Base-by-base conservation (phyloP, 495 filamentous ascomycete genomes). In the Ramalina peruviana region DNA sequence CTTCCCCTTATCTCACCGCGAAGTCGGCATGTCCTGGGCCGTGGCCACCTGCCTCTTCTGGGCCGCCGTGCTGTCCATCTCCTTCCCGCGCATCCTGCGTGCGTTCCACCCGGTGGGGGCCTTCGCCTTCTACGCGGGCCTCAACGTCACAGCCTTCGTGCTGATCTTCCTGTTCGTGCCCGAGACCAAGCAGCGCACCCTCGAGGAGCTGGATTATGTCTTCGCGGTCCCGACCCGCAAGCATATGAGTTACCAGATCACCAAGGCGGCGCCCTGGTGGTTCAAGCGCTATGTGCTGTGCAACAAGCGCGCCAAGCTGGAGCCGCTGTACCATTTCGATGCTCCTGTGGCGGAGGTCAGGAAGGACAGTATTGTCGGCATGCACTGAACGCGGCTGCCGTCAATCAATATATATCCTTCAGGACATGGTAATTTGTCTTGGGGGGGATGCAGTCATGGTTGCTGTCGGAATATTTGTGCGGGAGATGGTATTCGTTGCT, bases 1-100 rank as follows among this genome's bases (percentile, higher is more conserved):
- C 0, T 87, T 82, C 62, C 85, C 85, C 1, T 69, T 87, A 0
- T 81, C 74, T 3, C 81, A 86, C 61, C 76, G 83, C 51, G 58
- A 86, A 54, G 69, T 84, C 12, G 83, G 83, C 46, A 88, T 88
- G 83, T 73, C 72, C 1, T 81, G 80, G 66, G 73, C 83, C 4
- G 82, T 86, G 6, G 81, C 82, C 2, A 83, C 75, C 3, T 80
- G 76, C 46, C 70, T 82, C 21, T 78, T 78, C 63, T 86, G 76
- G 76, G 80, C 80, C 0, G 67, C 76, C 6, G 72, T 82, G 3
- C 65, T 88, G 9, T 68, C 72, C 13, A 70, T 88, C 27, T 81
- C 78, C 0, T 82, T 85, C 53, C 81, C 83, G 48, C 71, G 85
- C 60, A 67, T 85, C n/a, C 42, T 49, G 17, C 61, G 64, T 21